Percentiles rank a stretch among this genome's conserved stretches.
Evolutionary conservation across 768 basidiomycete genomes (phyloP).

Genomic region (Phanerochaete sordida): DNA sequence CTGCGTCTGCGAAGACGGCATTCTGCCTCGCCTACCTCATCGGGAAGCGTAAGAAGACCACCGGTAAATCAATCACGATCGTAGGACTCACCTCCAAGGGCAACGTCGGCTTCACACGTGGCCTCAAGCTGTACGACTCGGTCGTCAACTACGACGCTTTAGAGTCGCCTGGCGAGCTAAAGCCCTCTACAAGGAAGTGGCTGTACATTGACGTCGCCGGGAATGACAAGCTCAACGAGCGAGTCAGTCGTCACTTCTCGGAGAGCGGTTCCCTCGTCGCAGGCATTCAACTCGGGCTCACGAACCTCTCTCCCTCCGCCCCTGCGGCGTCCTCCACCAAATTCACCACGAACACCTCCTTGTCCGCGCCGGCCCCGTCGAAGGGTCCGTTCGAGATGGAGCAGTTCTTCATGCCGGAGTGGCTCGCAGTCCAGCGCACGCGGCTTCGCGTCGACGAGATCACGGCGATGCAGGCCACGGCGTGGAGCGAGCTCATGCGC

Average conservation of each 20-base stretch:
- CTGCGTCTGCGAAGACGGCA: constrained; percentile 71
- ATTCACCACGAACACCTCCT: constrained; percentile 35
- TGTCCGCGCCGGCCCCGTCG: constrained; percentile 3
- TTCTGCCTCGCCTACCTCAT: constrained; percentile 66
- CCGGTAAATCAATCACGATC: constrained; percentile 32
- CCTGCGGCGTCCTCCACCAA: constrained; percentile 23
- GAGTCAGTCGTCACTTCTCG: constrained; percentile 24
- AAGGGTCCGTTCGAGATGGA: constrained; percentile 29
- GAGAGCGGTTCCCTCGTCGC: constrained; percentile 25
- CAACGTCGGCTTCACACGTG: constrained; percentile 52
- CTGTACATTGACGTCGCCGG: constrained; percentile 66
- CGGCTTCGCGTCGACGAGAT: constrained; percentile 48
- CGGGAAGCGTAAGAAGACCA: constrained; percentile 35
- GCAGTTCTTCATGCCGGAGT: constrained; percentile 67
- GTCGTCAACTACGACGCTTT: constrained; percentile 54
- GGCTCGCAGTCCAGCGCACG: constrained; percentile 52
- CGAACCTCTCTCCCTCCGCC: constrained; percentile 49
- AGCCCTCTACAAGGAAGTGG: constrained; percentile 33
- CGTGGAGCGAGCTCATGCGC: constrained; percentile 58
- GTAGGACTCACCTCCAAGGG: constrained; percentile 59
- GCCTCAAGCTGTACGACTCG: constrained; percentile 53
- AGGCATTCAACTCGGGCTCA: constrained; percentile 50
- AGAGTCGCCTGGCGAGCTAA: constrained; percentile 8
- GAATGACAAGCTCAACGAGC: constrained; percentile 45
- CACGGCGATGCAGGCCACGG: constrained; percentile 44